Base-by-base conservation (phyloP, 768 basidiomycete genomes). In the Lactarius vividus region DNA sequence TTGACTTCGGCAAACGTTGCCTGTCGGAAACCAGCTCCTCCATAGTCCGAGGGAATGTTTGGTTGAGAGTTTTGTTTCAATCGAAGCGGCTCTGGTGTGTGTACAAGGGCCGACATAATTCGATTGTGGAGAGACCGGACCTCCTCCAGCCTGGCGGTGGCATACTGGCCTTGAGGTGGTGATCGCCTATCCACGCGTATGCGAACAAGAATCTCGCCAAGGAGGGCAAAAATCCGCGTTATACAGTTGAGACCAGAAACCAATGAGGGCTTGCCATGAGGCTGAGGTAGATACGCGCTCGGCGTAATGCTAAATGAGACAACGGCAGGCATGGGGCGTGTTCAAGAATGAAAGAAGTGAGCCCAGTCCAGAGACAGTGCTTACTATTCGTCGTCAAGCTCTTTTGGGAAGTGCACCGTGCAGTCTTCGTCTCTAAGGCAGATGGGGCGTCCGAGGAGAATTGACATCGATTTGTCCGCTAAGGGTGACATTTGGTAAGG, bases 401-500 rank as follows among this genome's bases (percentile, higher is more conserved):
- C 91, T 76, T 88, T 90, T 31, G 92, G 92, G 77, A 93, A 92
- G 74, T 92, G 88, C 2, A 92, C 85, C 10, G 91, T 92, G 76
- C 92, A 94, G 75, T 96, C 94, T 74, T 95, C 94, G 72, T 94
- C 92, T 61, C 91, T 84, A 72, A 95, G 80, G 75, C 87, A 91
- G 69, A 94, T 91, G 44, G 92, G 92, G 65, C 93, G 82, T 20
- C 91, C 91, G 54, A 94, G 81, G 49, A 94, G 79, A 71, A 94
- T 89, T 57, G 90, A 89, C 88, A 89, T 91, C 20, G 92, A 93
- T 77, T 94, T 94, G 75, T 96, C 94, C 68, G 92, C 92, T 92
- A 73, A 31, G 65, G 59, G 62, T 29, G 20, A 63, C 63, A 58
- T 46, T 58, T 63, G 62, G 58, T 49, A 59, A 37, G 16, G n/a